Conservation (phyloP, 2,329 filamentous ascomycete species). For the Beauveria australis region DNA sequence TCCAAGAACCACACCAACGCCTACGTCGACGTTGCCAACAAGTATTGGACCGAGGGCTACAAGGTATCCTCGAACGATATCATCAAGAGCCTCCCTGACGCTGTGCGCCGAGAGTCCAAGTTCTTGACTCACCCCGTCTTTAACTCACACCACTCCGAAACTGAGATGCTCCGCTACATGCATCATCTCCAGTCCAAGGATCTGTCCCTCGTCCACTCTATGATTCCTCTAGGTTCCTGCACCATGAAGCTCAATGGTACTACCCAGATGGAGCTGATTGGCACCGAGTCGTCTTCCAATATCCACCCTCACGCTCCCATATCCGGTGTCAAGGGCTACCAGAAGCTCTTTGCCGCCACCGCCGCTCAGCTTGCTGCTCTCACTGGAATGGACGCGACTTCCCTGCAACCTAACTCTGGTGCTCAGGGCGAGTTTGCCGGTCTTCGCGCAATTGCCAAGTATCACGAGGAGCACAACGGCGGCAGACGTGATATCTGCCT, state of each 20-base stretch:
- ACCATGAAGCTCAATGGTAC: slow-evolving; percentile 98
- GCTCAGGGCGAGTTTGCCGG: slow-evolving; percentile 94
- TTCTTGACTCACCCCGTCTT: slow-evolving; percentile 90
- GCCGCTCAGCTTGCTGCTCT: slow-evolving; percentile 69
- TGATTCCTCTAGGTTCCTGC: slow-evolving; percentile 95
- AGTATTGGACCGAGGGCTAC: slow-evolving; percentile 32
- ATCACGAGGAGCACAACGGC: slow-evolving; percentile 58
- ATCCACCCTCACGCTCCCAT: slow-evolving; percentile 73
- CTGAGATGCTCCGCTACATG: slow-evolving; percentile 88
- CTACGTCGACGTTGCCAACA: slow-evolving; percentile 24
- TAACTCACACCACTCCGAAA: slow-evolving; percentile 92
- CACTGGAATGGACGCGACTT: slow-evolving; percentile 84
- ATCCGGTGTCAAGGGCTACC: slow-evolving; percentile 59
- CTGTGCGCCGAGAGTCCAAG: slow-evolving; percentile 60
- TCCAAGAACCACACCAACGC: slow-evolving; percentile 18
- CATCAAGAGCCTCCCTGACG: slow-evolving; percentile 39
- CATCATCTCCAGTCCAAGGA: slow-evolving; percentile 91
- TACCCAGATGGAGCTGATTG: slow-evolving; percentile 84
- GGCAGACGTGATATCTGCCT: slow-evolving; percentile 83
- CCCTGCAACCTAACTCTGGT: slow-evolving; percentile 89
- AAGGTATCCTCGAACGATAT: slow-evolving; percentile 27
- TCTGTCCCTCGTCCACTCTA: slow-evolving; percentile 86
- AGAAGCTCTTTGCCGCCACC: slow-evolving; percentile 61
- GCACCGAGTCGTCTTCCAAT: slow-evolving; percentile 65
- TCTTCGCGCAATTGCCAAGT: slow-evolving; percentile 79